Conservation (phyloP, 257 asterid species). For the Marsdenia floribunda region DNA sequence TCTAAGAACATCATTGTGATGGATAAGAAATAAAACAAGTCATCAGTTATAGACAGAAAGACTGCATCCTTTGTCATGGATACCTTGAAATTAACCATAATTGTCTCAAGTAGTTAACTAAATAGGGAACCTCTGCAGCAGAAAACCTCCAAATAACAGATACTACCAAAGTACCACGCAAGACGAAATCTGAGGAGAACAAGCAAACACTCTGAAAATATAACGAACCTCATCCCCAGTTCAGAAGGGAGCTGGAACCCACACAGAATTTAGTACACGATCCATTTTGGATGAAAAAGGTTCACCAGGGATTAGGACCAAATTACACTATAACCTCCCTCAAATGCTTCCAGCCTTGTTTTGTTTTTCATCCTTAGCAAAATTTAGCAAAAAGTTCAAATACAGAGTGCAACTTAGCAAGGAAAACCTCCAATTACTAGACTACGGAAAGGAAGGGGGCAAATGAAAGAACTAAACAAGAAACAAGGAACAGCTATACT, state of each 20-base stretch:
- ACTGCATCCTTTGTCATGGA: background rate
- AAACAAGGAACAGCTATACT: too few relatives aligned
- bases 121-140: background rate
- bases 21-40: background rate
- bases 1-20: background rate
- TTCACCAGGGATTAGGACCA: too few relatives aligned
- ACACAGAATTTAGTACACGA: background rate
- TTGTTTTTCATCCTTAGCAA: background rate
- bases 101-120: too few relatives aligned
- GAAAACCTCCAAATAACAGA: background rate
- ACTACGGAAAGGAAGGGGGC: too few relatives aligned
- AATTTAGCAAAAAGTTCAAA: too few relatives aligned
- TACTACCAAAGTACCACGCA: background rate
- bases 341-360: background rate
- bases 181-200: background rate
- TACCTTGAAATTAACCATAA: too few relatives aligned
- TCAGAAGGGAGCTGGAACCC: background rate
- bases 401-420: too few relatives aligned
- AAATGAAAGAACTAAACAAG: too few relatives aligned
- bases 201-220: background rate
- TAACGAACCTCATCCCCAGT: background rate
- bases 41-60: background rate
- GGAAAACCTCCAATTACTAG: too few relatives aligned
- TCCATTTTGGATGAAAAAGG: background rate
- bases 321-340: background rate